These are phyloP conservation scores for Buxus sempervirens DNA, from an alignment of 164 flowering plant species.

Conservation along the genomic window DNA sequence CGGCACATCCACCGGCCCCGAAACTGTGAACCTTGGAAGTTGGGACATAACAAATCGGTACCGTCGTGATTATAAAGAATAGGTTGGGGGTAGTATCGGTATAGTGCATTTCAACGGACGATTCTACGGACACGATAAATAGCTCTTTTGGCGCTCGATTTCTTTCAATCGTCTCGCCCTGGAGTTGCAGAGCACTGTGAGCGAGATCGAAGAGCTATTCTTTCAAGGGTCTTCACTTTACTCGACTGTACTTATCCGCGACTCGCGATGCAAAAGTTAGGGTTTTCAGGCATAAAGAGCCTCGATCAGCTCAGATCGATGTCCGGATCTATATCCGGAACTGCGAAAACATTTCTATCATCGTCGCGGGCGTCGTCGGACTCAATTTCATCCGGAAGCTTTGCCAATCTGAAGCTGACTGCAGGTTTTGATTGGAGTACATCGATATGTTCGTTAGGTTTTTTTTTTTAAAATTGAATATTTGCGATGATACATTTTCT, in stretches of 20 bases:
- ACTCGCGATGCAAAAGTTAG: constrained; percentile 58
- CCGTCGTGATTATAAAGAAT: not conserved
- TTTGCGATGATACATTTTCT: constrained; percentile 10
- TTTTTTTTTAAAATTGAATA: not conserved
- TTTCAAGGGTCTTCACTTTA: constrained; percentile 12
- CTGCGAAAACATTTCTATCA: constrained; percentile 33
- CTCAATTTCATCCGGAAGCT: constrained; percentile 58
- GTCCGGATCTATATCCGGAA: constrained; percentile 38
- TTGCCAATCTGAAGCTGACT: constrained; percentile 79
- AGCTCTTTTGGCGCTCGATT: constrained; percentile 4
- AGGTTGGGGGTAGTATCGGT: not conserved
- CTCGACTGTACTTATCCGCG: not conserved
- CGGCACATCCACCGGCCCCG: too few species aligned
- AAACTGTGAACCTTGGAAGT: too few species aligned
- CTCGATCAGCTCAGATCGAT: constrained; percentile 61
- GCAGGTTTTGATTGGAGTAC: constrained; percentile 52
- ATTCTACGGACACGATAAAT: not conserved
- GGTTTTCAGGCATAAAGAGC: constrained; percentile 53
- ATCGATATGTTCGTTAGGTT: not conserved
- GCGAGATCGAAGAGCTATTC: not conserved
- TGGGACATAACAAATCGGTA: not conserved
- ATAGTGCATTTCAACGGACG: not conserved
- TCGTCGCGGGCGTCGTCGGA: constrained; percentile 53
- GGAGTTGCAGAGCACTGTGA: constrained; percentile 1
- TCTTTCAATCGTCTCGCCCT: not conserved